Base-by-base conservation (phyloP, 1,284 basidiomycete species). In the Irpex sp. region DNA sequence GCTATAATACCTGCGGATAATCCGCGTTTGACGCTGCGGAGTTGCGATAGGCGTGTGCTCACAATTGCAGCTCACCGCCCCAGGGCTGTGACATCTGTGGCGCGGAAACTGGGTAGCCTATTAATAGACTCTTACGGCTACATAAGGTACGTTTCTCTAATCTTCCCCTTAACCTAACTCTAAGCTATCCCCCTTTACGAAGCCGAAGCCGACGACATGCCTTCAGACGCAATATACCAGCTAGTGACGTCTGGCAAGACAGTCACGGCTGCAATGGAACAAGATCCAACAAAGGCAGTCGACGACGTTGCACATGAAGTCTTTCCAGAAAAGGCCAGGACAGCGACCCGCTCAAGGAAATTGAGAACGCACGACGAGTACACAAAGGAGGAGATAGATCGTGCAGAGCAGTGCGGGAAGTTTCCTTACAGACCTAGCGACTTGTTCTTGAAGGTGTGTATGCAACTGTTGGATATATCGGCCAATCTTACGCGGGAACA, bases 341-440 rank as follows among this genome's bases (percentile, higher is more conserved):
- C 60, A 7, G 57, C 58, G 60, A 63, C 17, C 7, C 11, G 39
- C 56, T 62, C 58, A 21, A 67, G 62, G 63, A 57, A 61, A 51
- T 55, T 49, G 11, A 26, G 53, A 1, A 31, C 26, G 46, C 60
- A 68, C 19, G 57, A 64, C 31, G 67, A 70, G 19, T 67, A 69
- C 57, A 72, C 70, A 8, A 33, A 67, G 35, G 72, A 72, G n/a
- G 74, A 77, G 58, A 67, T 80, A 15, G 76, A 78, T 57, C 66
- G 72, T 26, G 77, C 76, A 11, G 75, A 69, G n/a, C 64, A 70
- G 56, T 77, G 78, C 47, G 79, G 79, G 5, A 69, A 71, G 61
- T 81, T 79, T 58, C 74, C 77, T 2, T 64, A 73, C 37, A 69
- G 76, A 31, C 80, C 80, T 9, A 77, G 75, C 57, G 75, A 80